Evolutionary conservation across 306 rosid species (phyloP), one percentile per base, ranked within the genome.

Genomic region (Boehmeria nivea): DNA sequence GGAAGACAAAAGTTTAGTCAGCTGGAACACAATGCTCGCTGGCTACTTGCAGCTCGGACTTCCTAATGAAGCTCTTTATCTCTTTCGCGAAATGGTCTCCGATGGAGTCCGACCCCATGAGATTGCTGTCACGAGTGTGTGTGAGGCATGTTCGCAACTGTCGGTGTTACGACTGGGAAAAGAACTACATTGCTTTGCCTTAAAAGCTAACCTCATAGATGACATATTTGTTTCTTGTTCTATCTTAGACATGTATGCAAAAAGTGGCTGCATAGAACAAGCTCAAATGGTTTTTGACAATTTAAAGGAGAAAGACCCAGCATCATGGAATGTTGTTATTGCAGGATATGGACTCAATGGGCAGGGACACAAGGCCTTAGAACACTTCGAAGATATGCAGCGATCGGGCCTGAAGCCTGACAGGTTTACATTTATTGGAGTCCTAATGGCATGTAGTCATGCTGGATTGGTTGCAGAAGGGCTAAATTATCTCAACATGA

Each of bases 341-440:
- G 51, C 81, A 43, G 97, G 95, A 47, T 79, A 76, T 69, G 97
- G 95, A 55, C 68, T 89, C 73, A 78, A 89, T 42, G 97, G 95
- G 50, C 69, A 66, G 62, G 97, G 89, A 54, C 67, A 34, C 43
- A 65, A 85, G 67, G 95, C 95, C 46, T 52, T 77, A 4, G 79
- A 83, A 71, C 77, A 78, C 19, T 89, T 85, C 64, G 79, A 78
- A 65, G 59, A 74, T 34, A 89, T 85, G 97, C 75, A 68, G 33
- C 63, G 44, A 24, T 61, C 59, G 39, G 72, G 77, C 25, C 57
- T 55, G 63, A 79, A 57, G 60, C 89, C 93, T 5, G 95, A 89
- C 69, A 52, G 81, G 39, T 74, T 81, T 43, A 83, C 97, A 1
- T 85, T 89, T 73, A 42, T 81, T 19, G 97, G 93, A 74, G 62